Base-by-base conservation (phyloP, 768 basidiomycete species). In the Kwoniella sp. region DNA sequence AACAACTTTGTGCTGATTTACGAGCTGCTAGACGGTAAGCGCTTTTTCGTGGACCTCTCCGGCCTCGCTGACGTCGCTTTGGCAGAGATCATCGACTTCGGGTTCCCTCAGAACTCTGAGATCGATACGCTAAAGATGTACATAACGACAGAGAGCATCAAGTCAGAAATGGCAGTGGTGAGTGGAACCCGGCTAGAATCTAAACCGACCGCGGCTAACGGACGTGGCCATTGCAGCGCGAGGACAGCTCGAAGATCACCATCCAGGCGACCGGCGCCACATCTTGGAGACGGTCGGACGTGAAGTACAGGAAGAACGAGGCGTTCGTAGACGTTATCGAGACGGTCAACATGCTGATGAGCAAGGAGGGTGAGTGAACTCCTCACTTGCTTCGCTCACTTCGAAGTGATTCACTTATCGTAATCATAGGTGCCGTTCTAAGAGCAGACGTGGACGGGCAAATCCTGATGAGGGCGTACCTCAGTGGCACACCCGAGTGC, bases 311-410 rank as follows among this genome's bases (percentile, higher is more conserved):
- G 79, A 99, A 98, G 81, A 99, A 99, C 61, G 95, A 99, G 69
- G 95, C 95, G 0, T 99, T 98, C 62, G 93, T 99, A n/a, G 95
- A 99, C 70, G 95, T 99, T 8, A 88, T 99, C 37, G 95, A 99
- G 77, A 88, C 82, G 2, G 88, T 99, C 56, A 98, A 99, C 68
- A 73, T 98, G 48, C 85, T 89, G 63, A 95, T 98, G 92, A 93
- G 89, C 71, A 87, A 91, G 2, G 96, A 93, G 78, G 92, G 91
- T 87, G 55, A 41, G 79, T 69, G 7, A 12, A 29, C 28, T n/a
- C n/a, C n/a, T n/a, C n/a, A n/a, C n/a, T n/a, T n/a, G n/a, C n/a
- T n/a, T n/a, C n/a, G n/a, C n/a, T n/a, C n/a, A n/a, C n/a, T n/a
- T n/a, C n/a, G n/a, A n/a, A n/a, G n/a, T n/a, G n/a, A n/a, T n/a